Base-by-base conservation (phyloP, 495 filamentous ascomycete species). In the Barbatosphaeria neglecta region DNA sequence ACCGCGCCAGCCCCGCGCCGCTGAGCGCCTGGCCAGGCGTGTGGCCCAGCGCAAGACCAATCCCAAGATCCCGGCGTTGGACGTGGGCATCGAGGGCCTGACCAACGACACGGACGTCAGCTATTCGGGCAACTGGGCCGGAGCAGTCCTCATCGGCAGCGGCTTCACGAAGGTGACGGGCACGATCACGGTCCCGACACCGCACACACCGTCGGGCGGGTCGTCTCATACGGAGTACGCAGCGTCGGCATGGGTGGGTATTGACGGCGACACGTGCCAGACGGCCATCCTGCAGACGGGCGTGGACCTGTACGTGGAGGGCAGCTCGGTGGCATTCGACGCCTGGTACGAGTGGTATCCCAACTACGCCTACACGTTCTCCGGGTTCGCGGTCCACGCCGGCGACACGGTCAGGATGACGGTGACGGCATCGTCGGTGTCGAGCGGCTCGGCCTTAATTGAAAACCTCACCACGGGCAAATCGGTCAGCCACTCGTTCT, bases 281-380 rank as follows among this genome's bases (percentile, higher is more conserved):
- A 64, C 63, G 10, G 74, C 77, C 1, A 78, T 82, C 42, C 56
- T 84, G 35, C 76, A 82, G 54, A 75, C 79, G 0, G 81, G 81
- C 9, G 60, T 81, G 13, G 78, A 82, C 50, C 75, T 77, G 51
- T 75, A 72, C 40, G 59, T 74, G 20, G 43, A 49, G 28, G 60
- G 57, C 16, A 52, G 50, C 0, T 40, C 60, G 2, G 61, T 62
- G 0, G 49, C 51, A 17, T 81, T 68, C 48, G 70, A 75, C 38
- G 69, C 76, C 17, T 84, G 81, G 80, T 82, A 77, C 50, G 79
- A 83, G 54, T 83, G 78, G 78, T 81, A 46, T 41, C 51, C 51
- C 16, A 40, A 53, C 47, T 53, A 71, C 48, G 71, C 76, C 16
- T 67, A 72, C 47, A 69, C 75, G 55, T 82, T 83, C 53, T 56